Conservation (phyloP, 1,284 basidiomycete species). For the Sporisorium sorghi region DNA sequence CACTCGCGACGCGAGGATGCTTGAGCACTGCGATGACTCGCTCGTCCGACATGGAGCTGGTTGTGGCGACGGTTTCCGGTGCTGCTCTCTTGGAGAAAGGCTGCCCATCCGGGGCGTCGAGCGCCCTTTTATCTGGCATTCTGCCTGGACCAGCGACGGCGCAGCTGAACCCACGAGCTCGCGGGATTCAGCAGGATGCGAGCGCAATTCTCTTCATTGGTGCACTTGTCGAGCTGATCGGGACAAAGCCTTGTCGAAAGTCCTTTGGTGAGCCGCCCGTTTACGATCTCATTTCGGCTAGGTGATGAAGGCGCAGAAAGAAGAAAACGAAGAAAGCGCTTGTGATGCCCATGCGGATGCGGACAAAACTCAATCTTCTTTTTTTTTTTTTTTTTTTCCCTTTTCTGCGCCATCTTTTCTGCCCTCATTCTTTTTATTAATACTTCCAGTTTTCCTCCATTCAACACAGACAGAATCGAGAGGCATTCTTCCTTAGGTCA, state of each 20-base stretch:
- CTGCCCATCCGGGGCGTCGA: conserved; percentile 1
- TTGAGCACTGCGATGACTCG: conserved; percentile 18
- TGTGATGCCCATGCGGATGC: background rate
- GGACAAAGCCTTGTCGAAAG: background rate
- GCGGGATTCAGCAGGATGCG: conserved; percentile 31
- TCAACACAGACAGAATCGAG: background rate
- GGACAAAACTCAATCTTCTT: background rate
- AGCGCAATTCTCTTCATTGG: conserved; percentile 11
- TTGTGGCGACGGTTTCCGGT: background rate
- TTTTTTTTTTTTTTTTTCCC: background rate
- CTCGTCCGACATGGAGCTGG: conserved; percentile 1
- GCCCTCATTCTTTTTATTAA: background rate
- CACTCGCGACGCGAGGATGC: conserved; percentile 21
- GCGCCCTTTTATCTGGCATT: conserved; percentile 39
- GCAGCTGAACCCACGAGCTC: conserved; percentile 20
- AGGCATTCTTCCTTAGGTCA: background rate
- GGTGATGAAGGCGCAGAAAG: conserved; percentile 7
- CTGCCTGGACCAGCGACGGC: conserved; percentile 3
- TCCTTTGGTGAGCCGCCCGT: background rate
- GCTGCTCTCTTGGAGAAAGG: conserved; percentile 14
- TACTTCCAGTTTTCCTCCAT: background rate
- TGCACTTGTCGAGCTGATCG: background rate
- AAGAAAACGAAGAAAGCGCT: background rate
- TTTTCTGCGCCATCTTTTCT: conserved; percentile 15
- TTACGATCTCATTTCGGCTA: conserved; percentile 11